These are phyloP conservation scores for Ochromonadaceae sp. DNA, from an alignment of 352 stramenopile species.

Conservation along the genomic window DNA sequence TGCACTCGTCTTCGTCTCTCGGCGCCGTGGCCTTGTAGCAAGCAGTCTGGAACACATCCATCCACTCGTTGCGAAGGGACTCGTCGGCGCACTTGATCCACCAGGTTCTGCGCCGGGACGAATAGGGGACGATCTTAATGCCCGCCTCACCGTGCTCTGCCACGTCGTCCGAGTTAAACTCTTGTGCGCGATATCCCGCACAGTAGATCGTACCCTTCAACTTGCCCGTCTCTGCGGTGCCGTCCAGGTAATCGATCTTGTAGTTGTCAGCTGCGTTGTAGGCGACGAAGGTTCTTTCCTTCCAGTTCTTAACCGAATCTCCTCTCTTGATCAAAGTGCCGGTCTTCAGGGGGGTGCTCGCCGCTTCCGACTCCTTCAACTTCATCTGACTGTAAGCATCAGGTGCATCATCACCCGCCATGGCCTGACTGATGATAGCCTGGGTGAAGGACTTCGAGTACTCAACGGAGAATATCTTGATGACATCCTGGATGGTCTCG, in stretches of 20 bases:
- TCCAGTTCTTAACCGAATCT: conserved; percentile 13
- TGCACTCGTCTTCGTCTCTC: conserved; percentile 2
- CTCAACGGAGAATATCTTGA: background rate
- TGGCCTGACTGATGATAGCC: background rate
- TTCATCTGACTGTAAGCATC: background rate
- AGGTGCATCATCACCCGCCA: background rate
- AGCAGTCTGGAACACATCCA: background rate
- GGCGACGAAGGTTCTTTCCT: background rate
- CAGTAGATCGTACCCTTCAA: conserved; percentile 4
- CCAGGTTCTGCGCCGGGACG: background rate
- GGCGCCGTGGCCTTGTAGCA: conserved; percentile 1
- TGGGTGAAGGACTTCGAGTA: background rate
- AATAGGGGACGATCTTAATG: conserved; percentile 11
- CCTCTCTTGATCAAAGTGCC: conserved; percentile 11
- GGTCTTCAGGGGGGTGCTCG: background rate
- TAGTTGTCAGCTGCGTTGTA: conserved; percentile 8
- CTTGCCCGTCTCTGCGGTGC: background rate
- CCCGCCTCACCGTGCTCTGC: background rate
- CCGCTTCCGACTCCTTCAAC: background rate
- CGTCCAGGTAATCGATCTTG: conserved; percentile 1
- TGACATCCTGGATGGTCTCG: background rate
- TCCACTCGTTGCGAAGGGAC: background rate
- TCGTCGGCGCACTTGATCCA: conserved; percentile 9
- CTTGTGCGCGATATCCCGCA: background rate
- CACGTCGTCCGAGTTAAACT: conserved; percentile 7